Evolutionary conservation across 2,329 filamentous ascomycete species (phyloP).

Genomic region (Ophiostoma perfectum): DNA sequence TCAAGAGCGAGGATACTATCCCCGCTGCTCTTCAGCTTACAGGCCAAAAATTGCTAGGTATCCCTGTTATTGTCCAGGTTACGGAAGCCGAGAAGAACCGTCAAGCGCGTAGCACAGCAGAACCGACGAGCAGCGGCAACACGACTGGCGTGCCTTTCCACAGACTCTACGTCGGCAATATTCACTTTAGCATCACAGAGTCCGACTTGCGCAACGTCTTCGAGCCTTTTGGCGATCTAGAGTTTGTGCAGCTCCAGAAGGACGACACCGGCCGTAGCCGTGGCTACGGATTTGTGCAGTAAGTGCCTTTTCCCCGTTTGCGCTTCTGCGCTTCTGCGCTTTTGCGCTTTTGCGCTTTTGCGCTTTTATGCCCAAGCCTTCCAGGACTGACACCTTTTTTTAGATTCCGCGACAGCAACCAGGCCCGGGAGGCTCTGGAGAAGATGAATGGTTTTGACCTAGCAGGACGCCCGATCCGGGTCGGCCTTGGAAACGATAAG

Average conservation of each 20-base stretch:
- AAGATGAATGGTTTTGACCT: constrained; percentile 99
- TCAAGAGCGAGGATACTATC: constrained; percentile 92
- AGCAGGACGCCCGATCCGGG: constrained; percentile 92
- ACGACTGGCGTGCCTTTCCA: constrained; percentile 85
- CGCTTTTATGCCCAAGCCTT: too few relatives aligned
- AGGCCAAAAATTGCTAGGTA: constrained; percentile 96
- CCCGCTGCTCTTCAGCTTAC: constrained; percentile 92
- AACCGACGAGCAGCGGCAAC: constrained; percentile 46
- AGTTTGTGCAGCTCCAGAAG: constrained; percentile 96
- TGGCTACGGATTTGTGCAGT: constrained; percentile 97
- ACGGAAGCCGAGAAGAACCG: constrained; percentile 99
- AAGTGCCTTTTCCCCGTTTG: constrained; percentile 46
- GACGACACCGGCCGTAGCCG: constrained; percentile 86
- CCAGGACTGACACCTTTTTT: too few relatives aligned
- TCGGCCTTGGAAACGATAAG: constrained; percentile 99
- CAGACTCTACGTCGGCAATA: constrained; percentile 96
- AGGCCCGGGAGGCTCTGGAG: constrained; percentile 90
- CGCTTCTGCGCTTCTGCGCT: neutral
- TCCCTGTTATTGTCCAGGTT: constrained; percentile 95
- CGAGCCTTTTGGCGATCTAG: constrained; percentile 93
- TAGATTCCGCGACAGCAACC: constrained; percentile 72
- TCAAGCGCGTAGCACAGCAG: constrained; percentile 66
- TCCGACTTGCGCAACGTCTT: constrained; percentile 93
- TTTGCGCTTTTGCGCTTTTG: neutral
- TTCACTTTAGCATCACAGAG: constrained; percentile 98